Base-by-base conservation (phyloP, 148 eudicot genomes). In the Arctostaphylos glauca region DNA sequence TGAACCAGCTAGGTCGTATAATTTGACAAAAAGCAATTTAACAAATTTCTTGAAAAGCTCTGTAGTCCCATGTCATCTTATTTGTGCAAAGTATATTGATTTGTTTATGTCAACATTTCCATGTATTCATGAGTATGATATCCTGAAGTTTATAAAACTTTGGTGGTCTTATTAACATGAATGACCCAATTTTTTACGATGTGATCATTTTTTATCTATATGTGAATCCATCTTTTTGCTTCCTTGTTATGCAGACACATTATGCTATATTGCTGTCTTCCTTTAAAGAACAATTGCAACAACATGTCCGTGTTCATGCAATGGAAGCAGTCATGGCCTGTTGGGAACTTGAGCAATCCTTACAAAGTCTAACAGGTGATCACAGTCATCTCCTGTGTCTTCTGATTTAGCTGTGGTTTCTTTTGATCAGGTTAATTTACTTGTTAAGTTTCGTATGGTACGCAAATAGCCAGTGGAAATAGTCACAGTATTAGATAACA, bases 251-350 rank as follows among this genome's bases (percentile, higher is more conserved):
- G 90, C 50, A 96, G 98, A 93, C 98, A 43, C 96, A 96, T 87
- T 96, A 96, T 87, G 95, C 93, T 71, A 91, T 96, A 79, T 74
- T 96, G 85, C 93, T 96, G 25, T 96, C 92, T 71, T 92, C 98
- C 48, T 96, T 96, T 64, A 96, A 94, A 88, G 98, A 96, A 84
- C 98, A 94, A 88, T 83, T 96, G 50, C 98, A 96, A 81, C 98
- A 96, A 82, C 98, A 96, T 77, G 98, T 96, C 46, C 95, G 98
- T 9, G 98, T 96, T 67, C 98, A 96, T 87, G 98, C 98, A 74
- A 94, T 96, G 98, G 98, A 96, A 90, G 98, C 98, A 77, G 98
- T 96, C 84, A 96, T 94, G 98, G 98, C 98, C 48, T 96, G 98
- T 86, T 94, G 98, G 98, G 98, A 96, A 87, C 91, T 96, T n/a